Conservation (phyloP, 2,329 filamentous ascomycete genomes). For the Beauveria sp. region DNA sequence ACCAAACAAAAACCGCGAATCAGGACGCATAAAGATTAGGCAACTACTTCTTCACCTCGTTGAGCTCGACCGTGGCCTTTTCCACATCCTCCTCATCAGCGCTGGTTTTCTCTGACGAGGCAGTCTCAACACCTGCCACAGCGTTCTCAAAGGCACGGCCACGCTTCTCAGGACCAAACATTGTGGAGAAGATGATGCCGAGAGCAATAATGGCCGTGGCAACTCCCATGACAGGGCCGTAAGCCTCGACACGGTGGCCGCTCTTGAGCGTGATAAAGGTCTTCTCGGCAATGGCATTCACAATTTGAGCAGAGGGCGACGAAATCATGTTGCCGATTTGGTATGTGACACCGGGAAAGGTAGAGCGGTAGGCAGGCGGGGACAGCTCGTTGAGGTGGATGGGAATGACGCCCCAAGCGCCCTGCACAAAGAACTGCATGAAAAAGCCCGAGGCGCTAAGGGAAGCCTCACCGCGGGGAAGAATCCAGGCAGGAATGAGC, state of each 20-base stretch:
- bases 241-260: conserved; percentile 57
- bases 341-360: conserved; percentile 64
- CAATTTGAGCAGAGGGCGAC: conserved; percentile 66
- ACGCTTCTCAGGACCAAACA: conserved; percentile 66
- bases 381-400: conserved; percentile 70
- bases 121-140: conserved; percentile 28
- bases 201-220: conserved; percentile 69
- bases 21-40: neutral
- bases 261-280: conserved; percentile 44
- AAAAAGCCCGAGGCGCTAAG: conserved; percentile 61
- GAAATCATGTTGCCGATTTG: conserved; percentile 71
- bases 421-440: conserved; percentile 61
- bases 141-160: conserved; percentile 62
- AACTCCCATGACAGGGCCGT: conserved; percentile 68
- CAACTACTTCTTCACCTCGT: conserved; percentile 1
- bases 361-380: conserved; percentile 61
- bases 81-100: conserved; percentile 23
- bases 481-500: conserved; percentile 64
- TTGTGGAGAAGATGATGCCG: conserved; percentile 60
- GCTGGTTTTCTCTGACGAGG: conserved; percentile 20
- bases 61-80: conserved; percentile 18
- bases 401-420: conserved; percentile 60
- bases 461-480: conserved; percentile 50
- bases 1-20: neutral
- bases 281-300: conserved; percentile 64